Evolutionary conservation across 2,329 filamentous ascomycete species (phyloP), one percentile per base, ranked within the genome.

Genomic region (Arthroderma sp.): DNA sequence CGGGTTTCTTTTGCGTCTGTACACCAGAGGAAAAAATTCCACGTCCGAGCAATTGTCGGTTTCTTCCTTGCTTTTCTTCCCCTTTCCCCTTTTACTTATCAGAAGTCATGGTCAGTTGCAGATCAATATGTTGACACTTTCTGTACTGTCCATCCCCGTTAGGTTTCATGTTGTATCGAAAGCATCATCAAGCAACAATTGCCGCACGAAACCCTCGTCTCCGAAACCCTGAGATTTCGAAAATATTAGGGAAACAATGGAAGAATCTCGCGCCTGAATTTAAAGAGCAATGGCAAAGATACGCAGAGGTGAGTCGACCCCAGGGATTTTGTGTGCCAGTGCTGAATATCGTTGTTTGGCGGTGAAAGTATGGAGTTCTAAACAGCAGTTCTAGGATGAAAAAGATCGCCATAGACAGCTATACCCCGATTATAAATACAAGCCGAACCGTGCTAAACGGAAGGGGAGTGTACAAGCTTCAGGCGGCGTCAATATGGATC

Each of bases 91-190:
- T 42, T 42, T 51, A 8, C 39, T 42, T 39, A 29, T 11, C 11
- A 11, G 9, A 32, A 43, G 11, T 47, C 48, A 55, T 54, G 52
- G 53, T 43, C 45, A 44, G 31, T 40, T 41, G 45, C 51, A 43
- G 48, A 50, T 53, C 3, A 3, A 22, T 28, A 9, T 22, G 37
- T 4, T 5, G 6, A 8, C 22, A 9, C 15, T 3, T 4, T 38
- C 8, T 30, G 5, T 54, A 51, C 53, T 59, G 58, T 51, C 58
- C 52, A 9, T 53, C 48, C 54, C 62, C 58, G 60, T 61, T 63
- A 98, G 91, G 89, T 42, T 98, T 98, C 68, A 98, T 98, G 53
- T 73, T 98, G 55, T 98, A 94, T 69, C 86, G 91, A 34, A 88
- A 96, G 62, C 83, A 93, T 62, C 82, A 91, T 57, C 89, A 96